A percentile compares a stretch with the other conserved stretches of the same genome.
These are phyloP conservation scores for Colletotrichum tabaci DNA, from an alignment of 2,329 filamentous ascomycete genomes.

Conservation along the genomic window DNA sequence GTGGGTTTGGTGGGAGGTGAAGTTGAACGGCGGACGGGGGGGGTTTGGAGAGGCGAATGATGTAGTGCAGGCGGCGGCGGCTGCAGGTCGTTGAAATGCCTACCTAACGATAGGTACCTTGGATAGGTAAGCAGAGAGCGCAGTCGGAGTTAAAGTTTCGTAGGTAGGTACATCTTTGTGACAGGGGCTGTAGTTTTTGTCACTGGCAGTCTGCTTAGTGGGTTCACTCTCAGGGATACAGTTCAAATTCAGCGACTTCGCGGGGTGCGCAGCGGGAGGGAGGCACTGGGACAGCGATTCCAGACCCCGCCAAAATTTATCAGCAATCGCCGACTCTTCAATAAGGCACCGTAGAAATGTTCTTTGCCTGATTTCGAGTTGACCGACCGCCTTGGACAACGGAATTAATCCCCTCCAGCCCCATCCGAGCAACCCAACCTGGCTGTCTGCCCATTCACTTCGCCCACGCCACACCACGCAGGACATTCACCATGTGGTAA, in stretches of 20 bases:
- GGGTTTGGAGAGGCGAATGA: conserved; percentile 16
- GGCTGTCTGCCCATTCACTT: background rate
- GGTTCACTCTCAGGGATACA: conserved; percentile 12
- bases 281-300: conserved; percentile 20
- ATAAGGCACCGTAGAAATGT: conserved; percentile 24
- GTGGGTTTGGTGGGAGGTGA: conserved; percentile 7
- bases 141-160: conserved; percentile 6
- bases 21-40: background rate
- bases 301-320: conserved; percentile 43
- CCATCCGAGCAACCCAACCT: background rate
- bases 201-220: conserved; percentile 24
- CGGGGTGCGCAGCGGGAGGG: conserved; percentile 34
- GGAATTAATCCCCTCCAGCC: background rate
- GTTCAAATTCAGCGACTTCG: conserved; percentile 8
- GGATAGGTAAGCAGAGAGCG: conserved; percentile 6
- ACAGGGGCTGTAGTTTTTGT: conserved; percentile 5
- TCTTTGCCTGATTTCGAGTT: conserved; percentile 14
- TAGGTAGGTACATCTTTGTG: background rate
- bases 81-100: background rate
- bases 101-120: background rate
- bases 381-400: conserved; percentile 1
- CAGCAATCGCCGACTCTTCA: conserved; percentile 37
- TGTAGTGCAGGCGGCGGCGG: conserved; percentile 25
- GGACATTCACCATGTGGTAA: conserved; percentile 55
- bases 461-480: background rate